Percentiles rank a stretch among this genome's conserved stretches.
Evolutionary conservation across 306 rosid species (phyloP).

Genomic region (Urtica urens): DNA sequence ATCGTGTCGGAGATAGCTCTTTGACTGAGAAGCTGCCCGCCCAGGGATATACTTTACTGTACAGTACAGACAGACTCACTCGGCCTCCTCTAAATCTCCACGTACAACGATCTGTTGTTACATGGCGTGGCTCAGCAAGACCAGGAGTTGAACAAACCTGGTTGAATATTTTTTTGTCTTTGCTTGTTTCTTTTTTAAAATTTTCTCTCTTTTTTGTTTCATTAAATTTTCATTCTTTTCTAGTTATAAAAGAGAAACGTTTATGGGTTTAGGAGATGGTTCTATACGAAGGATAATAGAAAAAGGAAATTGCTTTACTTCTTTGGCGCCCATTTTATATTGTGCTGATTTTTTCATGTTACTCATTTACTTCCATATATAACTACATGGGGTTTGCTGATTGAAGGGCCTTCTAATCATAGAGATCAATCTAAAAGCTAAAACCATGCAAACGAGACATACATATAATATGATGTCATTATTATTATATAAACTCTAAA

Average conservation of each 20-base stretch:
- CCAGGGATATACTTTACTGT: conserved; percentile 29
- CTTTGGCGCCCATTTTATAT: no score
- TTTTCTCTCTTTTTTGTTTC: neutral
- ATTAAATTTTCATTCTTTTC: conserved; percentile 22
- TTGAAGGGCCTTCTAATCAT: no score
- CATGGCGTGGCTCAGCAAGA: conserved; percentile 1
- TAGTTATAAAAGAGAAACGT: conserved; percentile 23
- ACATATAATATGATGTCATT: no score
- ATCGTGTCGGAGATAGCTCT: conserved; percentile 68
- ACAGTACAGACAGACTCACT: conserved; percentile 32
- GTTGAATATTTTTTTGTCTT: conserved; percentile 25
- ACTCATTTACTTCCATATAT: no score
- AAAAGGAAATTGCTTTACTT: conserved; percentile 30
- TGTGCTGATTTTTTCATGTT: no score
- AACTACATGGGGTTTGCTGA: no score
- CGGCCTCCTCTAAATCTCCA: conserved; percentile 25
- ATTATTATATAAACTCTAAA: no score
- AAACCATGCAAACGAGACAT: no score
- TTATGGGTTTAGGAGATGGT: conserved; percentile 37
- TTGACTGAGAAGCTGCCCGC: conserved; percentile 23
- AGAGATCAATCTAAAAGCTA: no score
- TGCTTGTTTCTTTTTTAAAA: neutral
- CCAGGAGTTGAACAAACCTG: conserved; percentile 14
- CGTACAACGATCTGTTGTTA: conserved; percentile 18
- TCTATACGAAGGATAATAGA: conserved; percentile 46